Evolutionary conservation across 108 stramenopile species (phyloP), one percentile per base, ranked within the genome.

Genomic region (Schizochytrium sp.): DNA sequence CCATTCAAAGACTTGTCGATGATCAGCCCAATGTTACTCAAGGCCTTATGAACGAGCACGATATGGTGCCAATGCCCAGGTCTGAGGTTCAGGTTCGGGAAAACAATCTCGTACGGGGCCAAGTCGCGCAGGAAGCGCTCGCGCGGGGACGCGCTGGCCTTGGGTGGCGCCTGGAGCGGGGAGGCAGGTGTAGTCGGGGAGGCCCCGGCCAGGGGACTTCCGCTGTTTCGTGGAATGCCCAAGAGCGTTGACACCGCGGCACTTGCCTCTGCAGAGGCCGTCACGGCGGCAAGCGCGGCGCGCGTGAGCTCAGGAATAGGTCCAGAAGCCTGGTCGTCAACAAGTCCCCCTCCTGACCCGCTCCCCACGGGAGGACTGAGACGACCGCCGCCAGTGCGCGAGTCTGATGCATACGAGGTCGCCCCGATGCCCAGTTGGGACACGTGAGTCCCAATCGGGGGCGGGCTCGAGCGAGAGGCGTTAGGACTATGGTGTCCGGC

Each of bases 1-100:
- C 76, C 76, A 34, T 83, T 83, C n/a, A 83, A 45, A 12, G 76
- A 83, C 23, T 83, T 83, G 76, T 83, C 76, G 51, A 83, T 47
- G 28, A 83, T 47, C 12, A 53, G 51, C 2, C 76, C 51, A 23
- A 83, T 83, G 4, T 83, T 83, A 16, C 48, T 53, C 76, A 53
- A 6, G 48, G 76, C 45, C 2, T 53, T 47, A 23, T 83, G 76
- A 12, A 83, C 76, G 10, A 83, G 76, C 10, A 83, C 51, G 6
- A 83, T 6, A 45, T 83, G 76, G 28, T 83, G 76, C 76, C 76
- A 83, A 45, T 53, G 76, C 6, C 76, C 76, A 6, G 76, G 76
- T 43, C 45, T 14, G 10, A 83, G 45, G 48, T 83, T 53, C 48
- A 83, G 51, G 76, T 83, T 83, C 10, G 48, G 48, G 23, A 83